A percentile compares a stretch with the other conserved stretches of the same genome.
phyloP scores from a whole-genome alignment of 106 monocot genomes.

The Dioscorea zingiberensis region DNA sequence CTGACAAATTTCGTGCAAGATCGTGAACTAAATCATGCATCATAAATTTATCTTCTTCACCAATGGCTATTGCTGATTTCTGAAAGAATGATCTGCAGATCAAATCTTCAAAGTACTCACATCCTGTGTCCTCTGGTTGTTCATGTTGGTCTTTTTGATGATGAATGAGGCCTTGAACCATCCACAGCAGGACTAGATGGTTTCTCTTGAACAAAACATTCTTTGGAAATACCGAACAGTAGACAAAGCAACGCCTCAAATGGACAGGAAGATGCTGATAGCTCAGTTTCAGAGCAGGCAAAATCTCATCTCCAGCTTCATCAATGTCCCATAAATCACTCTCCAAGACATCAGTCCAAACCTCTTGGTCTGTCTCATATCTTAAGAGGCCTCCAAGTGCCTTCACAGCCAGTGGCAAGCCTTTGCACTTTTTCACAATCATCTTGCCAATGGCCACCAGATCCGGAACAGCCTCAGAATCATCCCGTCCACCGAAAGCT shows the following conservation, averaged over 20 bases:
- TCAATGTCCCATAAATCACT: conserved; percentile 13
- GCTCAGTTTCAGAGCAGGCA: conserved; percentile 12
- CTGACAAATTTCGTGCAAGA: background rate
- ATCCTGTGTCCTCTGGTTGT: background rate
- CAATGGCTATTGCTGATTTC: background rate
- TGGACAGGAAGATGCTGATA: conserved; percentile 10
- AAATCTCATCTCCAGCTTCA: background rate
- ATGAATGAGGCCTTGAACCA: conserved; percentile 11
- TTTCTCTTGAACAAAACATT: background rate
- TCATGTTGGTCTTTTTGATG: background rate
- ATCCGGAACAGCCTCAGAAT: background rate
- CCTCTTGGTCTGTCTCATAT: background rate
- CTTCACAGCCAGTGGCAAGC: conserved; percentile 18
- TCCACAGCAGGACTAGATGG: conserved; percentile 6
- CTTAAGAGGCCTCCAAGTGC: conserved; percentile 6
- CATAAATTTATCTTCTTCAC: background rate
- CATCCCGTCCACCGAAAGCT: background rate
- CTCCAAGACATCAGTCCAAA: conserved; percentile 8
- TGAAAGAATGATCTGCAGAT: conserved; percentile 14
- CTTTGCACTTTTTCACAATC: conserved; percentile 12
- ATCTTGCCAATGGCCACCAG: conserved; percentile 2
- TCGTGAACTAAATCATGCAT: conserved; percentile 9
- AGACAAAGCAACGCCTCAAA: conserved; percentile 6
- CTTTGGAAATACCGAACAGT: conserved; percentile 8
- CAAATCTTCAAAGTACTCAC: conserved; percentile 8